Evolutionary conservation across 2,329 filamentous ascomycete species (phyloP), one percentile per base, ranked within the genome.

Genomic region (Arachnomyces sp.): DNA sequence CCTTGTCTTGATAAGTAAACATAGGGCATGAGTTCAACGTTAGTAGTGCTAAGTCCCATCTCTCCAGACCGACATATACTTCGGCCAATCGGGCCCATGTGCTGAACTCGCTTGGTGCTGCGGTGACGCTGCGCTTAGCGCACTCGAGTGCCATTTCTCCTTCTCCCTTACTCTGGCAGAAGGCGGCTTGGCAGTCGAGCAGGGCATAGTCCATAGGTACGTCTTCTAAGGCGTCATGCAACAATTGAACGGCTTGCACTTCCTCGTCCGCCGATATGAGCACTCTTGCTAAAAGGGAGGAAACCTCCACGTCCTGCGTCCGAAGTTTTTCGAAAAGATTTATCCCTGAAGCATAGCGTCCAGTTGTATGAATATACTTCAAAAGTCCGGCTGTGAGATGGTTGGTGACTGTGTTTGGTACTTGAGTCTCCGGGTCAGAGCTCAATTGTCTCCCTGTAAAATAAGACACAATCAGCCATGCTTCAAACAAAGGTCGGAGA

Each of bases 1-100:
- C 92, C 63, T 95, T 96, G 65, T 98, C 92, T 64, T 96, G 92
- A 63, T 98, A 96, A 5, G 92, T 98, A 63, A 98, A 98, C 92
- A 98, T 98, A 7, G 92, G 92, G 62, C 92, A 98, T 13, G 92
- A 98, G 66, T 98, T 98, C 38, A 98, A 74, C 3, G 92, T 96
- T 4, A 94, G 81, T 16, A 98, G 74, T 1, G 92, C 92, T 51
- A 96, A 79, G 57, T 96, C 92, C 88, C 92, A 98, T 58, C 94
- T 86, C 60, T 98, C 92, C 65, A 94, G 78, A 36, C 82, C 78
- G 40, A 96, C 85, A 53, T 98, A 98, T 25, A 96, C 84, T 59
- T 96, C 87, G 2, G 89, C 89, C 47, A 98, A 66, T 42, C 89
- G 76, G 42, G 92, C 90, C 92, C 92, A 98, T 1, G 92, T 96